Base-by-base conservation (phyloP, 1,284 basidiomycete species). In the Tilletia caries region DNA sequence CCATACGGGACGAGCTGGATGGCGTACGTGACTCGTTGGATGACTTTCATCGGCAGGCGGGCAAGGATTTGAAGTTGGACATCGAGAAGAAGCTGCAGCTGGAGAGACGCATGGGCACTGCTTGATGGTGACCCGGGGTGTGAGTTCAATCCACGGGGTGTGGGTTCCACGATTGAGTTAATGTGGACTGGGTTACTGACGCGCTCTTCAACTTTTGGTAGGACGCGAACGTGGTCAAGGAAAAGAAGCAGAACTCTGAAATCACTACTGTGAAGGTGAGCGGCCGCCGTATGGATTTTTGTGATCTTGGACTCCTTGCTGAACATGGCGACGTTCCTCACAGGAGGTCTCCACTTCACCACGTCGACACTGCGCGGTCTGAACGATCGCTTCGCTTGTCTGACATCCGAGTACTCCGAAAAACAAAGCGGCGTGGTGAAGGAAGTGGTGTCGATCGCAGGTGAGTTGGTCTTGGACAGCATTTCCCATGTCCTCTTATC, bases 71-170 rank as follows among this genome's bases (percentile, higher is more conserved):
- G 1, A 88, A 87, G 3, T 81, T 98, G n/a, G 93, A 95, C 43
- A 88, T 93, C 1, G 92, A 96, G 81, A 96, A 97, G 86, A 98
- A 98, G 85, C 86, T 98, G 23, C 95, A 98, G 84, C 86, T 99
- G 41, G 96, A 99, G 85, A 95, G 70, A 88, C 89, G 3, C 94
- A 97, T 82, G 95, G 95, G 2, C 96, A 98, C 82, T 95, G 92
- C 78, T 92, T 98, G 85, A 87, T 96, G 27, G 85, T 98, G 46
- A 96, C 94, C 13, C 79, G 84, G 20, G 78, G 71, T n/a, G 71
- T 37, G 18, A 50, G n/a, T 70, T 18, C 34, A 64, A 44, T 12
- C 18, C 64, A 15, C 27, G 8, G 44, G 37, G 13, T 46, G 6
- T 27, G 27, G 32, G 25, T n/a, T n/a, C n/a, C n/a, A n/a, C n/a